Evolutionary conservation across 2,329 filamentous ascomycete species (phyloP), one percentile per base, ranked within the genome.

Genomic region (Bisporella sp.): DNA sequence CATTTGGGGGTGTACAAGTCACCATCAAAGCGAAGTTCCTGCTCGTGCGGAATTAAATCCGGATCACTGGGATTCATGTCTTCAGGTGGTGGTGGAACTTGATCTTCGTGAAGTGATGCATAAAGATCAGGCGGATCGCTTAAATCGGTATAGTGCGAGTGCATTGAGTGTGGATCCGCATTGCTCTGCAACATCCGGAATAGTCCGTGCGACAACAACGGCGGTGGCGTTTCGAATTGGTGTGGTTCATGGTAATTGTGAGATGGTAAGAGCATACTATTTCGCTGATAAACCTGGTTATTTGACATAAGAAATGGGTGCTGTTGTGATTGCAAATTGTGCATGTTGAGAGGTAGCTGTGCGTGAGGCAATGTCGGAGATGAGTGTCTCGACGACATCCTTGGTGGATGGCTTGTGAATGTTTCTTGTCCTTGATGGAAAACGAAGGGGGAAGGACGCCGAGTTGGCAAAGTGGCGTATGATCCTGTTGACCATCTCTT

Each of bases 1-100:
- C 87, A 95, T 59, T 76, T 78, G 1, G 89, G 88, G 1, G 88
- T 92, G 70, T 93, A 93, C 50, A 93, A 69, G 62, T 95, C 89
- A 45, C 86, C 87, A 47, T 84, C 82, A 60, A 90, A 95, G 45
- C 89, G 79, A 52, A 90, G 71, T 58, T 86, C 84, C 53, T 92
- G 87, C 67, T 91, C 86, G 57, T 88, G 85, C 5, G 87, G 87
- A 8, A 85, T 73, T 63, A 91, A 72, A 53, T 89, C 85, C 1
- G 85, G 84, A 60, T 92, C 85, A 2, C 78, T 76, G 2, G 87
- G 85, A 63, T 88, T 85, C 85, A 91, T 89, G 65, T 92, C 87
- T 61, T 89, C 84, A 1, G 85, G 82, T 1, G 87, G 86, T 5
- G 87, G 87, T 5, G 84, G 79, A 1, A 82, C 75, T 54, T 87